phyloP scores from a whole-genome alignment of 176 grass and related monocot genomes.

The Aegilops bicornis region DNA sequence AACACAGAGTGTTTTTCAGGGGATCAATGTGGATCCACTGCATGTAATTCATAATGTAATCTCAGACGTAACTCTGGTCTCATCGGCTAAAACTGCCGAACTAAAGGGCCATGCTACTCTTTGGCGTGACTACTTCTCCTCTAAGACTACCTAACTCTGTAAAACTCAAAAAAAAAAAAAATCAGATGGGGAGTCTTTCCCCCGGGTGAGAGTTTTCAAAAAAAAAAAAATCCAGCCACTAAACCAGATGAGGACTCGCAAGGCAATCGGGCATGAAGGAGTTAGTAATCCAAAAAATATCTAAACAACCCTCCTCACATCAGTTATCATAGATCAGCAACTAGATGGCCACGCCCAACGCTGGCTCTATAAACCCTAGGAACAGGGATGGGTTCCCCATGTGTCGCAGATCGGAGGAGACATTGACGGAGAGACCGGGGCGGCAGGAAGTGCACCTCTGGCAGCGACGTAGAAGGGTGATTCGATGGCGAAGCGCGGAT shows the following conservation, averaged over 20 bases:
- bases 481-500: slow-evolving; percentile 5
- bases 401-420: slow-evolving; percentile 22
- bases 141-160: no score
- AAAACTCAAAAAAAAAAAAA: no score
- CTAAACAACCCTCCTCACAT: not conserved
- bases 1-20: no score
- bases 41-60: no score
- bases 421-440: not conserved
- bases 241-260: not conserved
- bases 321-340: not conserved
- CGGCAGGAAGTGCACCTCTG: slow-evolving; percentile 27
- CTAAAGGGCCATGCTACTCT: no score
- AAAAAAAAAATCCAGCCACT: not conserved
- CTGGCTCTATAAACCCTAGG: slow-evolving; percentile 15
- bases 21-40: no score
- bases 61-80: no score
- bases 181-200: no score
- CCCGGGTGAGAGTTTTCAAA: no score
- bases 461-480: slow-evolving; percentile 34
- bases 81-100: no score
- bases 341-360: not conserved
- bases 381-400: not conserved
- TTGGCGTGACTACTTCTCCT: no score
- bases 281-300: not conserved
- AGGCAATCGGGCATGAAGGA: not conserved